Evolutionary conservation across 2,329 filamentous ascomycete species (phyloP).

Genomic region (Thelonectria discophora): DNA sequence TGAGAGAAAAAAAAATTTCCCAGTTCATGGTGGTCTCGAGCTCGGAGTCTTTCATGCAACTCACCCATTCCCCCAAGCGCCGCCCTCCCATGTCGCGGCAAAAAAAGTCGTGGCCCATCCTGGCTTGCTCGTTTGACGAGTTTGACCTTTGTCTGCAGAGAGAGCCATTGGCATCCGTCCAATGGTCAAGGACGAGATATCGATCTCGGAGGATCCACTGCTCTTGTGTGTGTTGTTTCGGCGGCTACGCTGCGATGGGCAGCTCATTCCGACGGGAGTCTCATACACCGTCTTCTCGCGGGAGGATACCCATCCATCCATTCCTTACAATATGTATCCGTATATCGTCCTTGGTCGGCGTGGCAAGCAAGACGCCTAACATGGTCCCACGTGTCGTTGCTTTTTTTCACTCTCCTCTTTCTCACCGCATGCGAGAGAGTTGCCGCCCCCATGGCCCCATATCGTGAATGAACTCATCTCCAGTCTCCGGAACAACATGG

Average conservation of each 20-base stretch:
- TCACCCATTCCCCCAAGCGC: conserved; percentile 29
- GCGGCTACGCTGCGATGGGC: conserved; percentile 11
- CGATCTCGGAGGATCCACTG: conserved; percentile 4
- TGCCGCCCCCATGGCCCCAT: conserved; percentile 19
- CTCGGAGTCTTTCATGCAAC: conserved; percentile 35
- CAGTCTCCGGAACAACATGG: conserved; percentile 5
- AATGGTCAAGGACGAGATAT: conserved; percentile 28
- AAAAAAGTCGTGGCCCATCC: conserved; percentile 14
- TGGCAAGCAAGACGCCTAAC: not conserved
- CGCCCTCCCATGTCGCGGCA: conserved; percentile 14
- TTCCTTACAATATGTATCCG: no score
- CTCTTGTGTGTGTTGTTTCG: not conserved
- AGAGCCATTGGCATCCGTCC: conserved; percentile 23
- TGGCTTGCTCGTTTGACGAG: not conserved
- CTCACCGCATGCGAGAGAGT: conserved; percentile 9
- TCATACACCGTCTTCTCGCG: not conserved
- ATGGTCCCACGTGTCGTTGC: conserved; percentile 16
- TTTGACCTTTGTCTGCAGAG: no score
- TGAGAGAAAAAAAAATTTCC: conserved; percentile 25
- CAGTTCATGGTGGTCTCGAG: conserved; percentile 38
- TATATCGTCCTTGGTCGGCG: no score
- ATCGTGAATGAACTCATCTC: conserved; percentile 9
- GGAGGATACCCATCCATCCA: no score
- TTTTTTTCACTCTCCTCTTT: conserved; percentile 2
- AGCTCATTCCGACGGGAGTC: not conserved